Percentiles rank a stretch among this genome's conserved stretches.
phyloP scores from a whole-genome alignment of 2,329 filamentous ascomycete species.

The Ascomycota sp. region DNA sequence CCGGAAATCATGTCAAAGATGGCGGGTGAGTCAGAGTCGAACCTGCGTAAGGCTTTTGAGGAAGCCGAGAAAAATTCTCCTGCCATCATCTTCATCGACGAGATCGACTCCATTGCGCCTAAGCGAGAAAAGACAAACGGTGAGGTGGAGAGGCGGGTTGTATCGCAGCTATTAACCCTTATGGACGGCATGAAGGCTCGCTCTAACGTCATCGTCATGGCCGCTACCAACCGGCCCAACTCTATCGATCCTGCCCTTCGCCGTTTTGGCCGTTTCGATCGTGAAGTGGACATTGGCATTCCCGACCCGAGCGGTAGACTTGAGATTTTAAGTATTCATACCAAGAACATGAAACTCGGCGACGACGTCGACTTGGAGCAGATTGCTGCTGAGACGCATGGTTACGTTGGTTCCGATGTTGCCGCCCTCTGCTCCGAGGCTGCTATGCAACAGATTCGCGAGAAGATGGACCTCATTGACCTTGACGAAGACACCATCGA shows the following conservation, averaged over 20 bases:
- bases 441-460: constrained; percentile 99
- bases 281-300: constrained; percentile 95
- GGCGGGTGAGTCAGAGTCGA: constrained; percentile 98
- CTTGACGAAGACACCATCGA: constrained; percentile 98
- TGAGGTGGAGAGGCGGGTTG: constrained; percentile 94
- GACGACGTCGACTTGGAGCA: constrained; percentile 94
- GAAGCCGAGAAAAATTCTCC: constrained; percentile 99
- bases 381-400: constrained; percentile 93
- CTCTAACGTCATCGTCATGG: constrained; percentile 97
- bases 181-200: constrained; percentile 99
- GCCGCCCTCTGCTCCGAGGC: constrained; percentile 96
- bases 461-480: constrained; percentile 99
- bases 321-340: constrained; percentile 97
- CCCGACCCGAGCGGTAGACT: constrained; percentile 95
- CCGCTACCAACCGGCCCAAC: constrained; percentile 95
- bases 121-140: constrained; percentile 99
- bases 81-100: constrained; percentile 98
- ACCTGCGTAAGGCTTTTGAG: constrained; percentile 96
- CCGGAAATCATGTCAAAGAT: constrained; percentile 99
- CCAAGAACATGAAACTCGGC: constrained; percentile 99
- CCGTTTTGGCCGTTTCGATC: constrained; percentile 96
- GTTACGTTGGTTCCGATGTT: constrained; percentile 96
- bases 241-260: constrained; percentile 94
- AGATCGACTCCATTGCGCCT: constrained; percentile 96
- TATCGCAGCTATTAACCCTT: constrained; percentile 89